Evolutionary conservation across 495 filamentous ascomycete genomes (phyloP).

Genomic region (Aspergillus carlsbadensis): DNA sequence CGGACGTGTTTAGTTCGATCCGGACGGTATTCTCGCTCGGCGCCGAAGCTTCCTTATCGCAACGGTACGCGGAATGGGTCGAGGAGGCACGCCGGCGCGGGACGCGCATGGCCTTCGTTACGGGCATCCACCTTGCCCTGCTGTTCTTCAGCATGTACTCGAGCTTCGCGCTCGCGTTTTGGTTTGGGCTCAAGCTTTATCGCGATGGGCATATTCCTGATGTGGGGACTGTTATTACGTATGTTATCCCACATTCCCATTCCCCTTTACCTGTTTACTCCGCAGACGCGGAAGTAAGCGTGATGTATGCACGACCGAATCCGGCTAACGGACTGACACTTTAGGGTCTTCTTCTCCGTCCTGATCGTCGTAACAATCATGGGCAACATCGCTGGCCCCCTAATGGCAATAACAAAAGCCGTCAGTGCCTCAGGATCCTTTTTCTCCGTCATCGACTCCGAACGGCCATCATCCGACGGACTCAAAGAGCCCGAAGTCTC

Average conservation of each 20-base stretch:
- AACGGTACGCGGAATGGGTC: slow-evolving; percentile 50
- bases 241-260: slow-evolving; percentile 1
- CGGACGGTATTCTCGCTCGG: slow-evolving; percentile 54
- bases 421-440: slow-evolving; percentile 44
- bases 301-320: too few relatives aligned
- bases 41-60: slow-evolving; percentile 37
- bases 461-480: slow-evolving; percentile 33
- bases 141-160: slow-evolving; percentile 44
- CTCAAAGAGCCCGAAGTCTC: slow-evolving; percentile 26
- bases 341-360: slow-evolving; percentile 49
- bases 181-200: slow-evolving; percentile 45
- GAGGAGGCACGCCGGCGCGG: slow-evolving; percentile 57
- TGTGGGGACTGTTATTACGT: slow-evolving; percentile 49
- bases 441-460: slow-evolving; percentile 46
- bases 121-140: slow-evolving; percentile 31
- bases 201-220: slow-evolving; percentile 31
- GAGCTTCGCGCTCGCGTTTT: slow-evolving; percentile 54
- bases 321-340: too few relatives aligned
- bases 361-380: slow-evolving; percentile 29
- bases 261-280: neutral
- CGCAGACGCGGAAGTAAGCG: neutral
- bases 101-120: slow-evolving; percentile 24
- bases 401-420: slow-evolving; percentile 50
- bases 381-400: slow-evolving; percentile 33
- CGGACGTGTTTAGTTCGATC: slow-evolving; percentile 48